Base-by-base conservation (phyloP, 2,329 filamentous ascomycete genomes). In the Colletotrichum coccodes region DNA sequence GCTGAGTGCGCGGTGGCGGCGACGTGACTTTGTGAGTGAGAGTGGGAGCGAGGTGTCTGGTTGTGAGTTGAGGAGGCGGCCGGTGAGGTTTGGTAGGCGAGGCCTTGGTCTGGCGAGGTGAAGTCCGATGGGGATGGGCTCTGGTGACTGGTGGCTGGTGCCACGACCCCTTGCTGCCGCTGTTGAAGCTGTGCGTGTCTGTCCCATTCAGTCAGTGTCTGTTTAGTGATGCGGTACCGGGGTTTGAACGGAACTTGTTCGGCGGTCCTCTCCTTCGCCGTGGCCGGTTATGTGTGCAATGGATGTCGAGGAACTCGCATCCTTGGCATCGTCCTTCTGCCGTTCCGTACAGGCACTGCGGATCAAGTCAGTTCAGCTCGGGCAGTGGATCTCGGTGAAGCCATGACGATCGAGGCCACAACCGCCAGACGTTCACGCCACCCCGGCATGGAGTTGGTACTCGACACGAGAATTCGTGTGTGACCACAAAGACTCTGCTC, bases 271-370 rank as follows among this genome's bases (percentile, higher is more conserved):
- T 70, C 60, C 68, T 72, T 62, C 73, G 72, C 50, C 76, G 53
- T 2, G 76, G 75, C 50, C 71, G 71, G 53, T 76, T 63, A 30
- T 72, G 72, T 1, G 75, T 78, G 71, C 76, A 78, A 21, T 68
- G 42, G 16, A 77, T 69, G 30, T 74, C 64, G 23, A 77, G 70
- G 32, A 72, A 72, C 9, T 56, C 40, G 62, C 76, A 78, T 4
- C 72, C 73, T 30, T 71, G 59, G 52, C 75, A 77, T 8, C 50
- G 62, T 16, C 23, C 57, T 6, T 68, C 59, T 16, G 50, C 60
- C 16, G 65, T 38, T 21, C 49, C 53, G 52, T 71, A 72, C 3
- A 69, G 58, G 40, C 73, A 76, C 72, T 75, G 47, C 16, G 44
- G 26, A 9, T 26, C 42, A 16, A 11, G 67, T 63, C 16, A 70